Evolutionary conservation across 306 rosid species (phyloP).

Genomic region (Malus sylvestris): DNA sequence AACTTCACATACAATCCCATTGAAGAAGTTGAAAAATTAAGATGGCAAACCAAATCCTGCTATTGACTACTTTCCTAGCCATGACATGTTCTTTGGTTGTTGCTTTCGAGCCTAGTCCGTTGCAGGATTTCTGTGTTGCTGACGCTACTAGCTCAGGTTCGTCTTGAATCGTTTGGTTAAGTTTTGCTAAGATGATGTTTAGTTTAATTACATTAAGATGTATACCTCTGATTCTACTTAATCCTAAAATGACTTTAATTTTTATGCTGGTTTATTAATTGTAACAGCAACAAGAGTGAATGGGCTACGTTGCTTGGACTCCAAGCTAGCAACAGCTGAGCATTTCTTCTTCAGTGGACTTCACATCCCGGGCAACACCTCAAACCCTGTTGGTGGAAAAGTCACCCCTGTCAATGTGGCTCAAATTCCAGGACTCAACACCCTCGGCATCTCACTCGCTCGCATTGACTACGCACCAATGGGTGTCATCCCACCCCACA

Average conservation of each 20-base stretch:
- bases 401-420: constrained; percentile 11
- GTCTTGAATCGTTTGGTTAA: neutral
- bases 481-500: constrained; percentile 10
- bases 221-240: neutral
- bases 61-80: constrained; percentile 9
- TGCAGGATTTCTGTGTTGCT: constrained; percentile 30
- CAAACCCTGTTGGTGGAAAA: constrained; percentile 4
- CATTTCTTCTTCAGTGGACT: constrained; percentile 15
- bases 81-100: constrained; percentile 8
- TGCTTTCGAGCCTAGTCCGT: constrained; percentile 24
- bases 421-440: constrained; percentile 22
- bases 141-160: constrained; percentile 18
- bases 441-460: constrained; percentile 16
- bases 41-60: constrained; percentile 6
- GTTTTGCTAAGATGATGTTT: neutral
- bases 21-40: neutral
- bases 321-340: constrained; percentile 6
- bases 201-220: neutral
- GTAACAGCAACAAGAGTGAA: neutral
- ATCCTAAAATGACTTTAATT: neutral
- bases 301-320: constrained; percentile 10
- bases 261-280: neutral
- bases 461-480: constrained; percentile 11
- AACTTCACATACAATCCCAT: neutral
- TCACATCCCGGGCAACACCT: constrained; percentile 16